phyloP scores from a whole-genome alignment of 2,329 filamentous ascomycete species.

The Epichloe baconii region DNA sequence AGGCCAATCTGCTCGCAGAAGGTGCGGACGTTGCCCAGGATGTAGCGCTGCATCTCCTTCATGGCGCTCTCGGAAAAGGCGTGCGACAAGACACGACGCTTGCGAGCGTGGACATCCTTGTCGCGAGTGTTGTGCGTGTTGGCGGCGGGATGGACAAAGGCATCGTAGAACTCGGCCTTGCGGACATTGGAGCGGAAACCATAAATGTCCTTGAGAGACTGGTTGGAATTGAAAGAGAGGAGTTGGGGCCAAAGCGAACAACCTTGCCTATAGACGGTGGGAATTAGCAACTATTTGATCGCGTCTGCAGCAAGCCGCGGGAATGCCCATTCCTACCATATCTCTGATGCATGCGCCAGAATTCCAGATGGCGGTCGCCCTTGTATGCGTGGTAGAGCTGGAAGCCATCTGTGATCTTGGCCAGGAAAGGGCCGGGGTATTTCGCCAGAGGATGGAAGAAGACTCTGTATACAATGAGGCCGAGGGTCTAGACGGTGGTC shows the following conservation, averaged over 20 bases:
- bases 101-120: slow-evolving; percentile 54
- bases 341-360: slow-evolving; percentile 55
- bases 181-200: slow-evolving; percentile 49
- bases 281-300: background rate
- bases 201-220: slow-evolving; percentile 54
- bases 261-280: slow-evolving; percentile 31
- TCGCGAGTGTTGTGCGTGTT: slow-evolving; percentile 64
- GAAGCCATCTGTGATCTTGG: slow-evolving; percentile 50
- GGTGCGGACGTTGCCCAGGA: slow-evolving; percentile 51
- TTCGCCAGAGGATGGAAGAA: slow-evolving; percentile 52
- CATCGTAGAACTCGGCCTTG: slow-evolving; percentile 62
- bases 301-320: no score
- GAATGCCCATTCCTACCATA: slow-evolving; percentile 39
- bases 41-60: slow-evolving; percentile 55
- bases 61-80: slow-evolving; percentile 56
- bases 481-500: slow-evolving; percentile 18
- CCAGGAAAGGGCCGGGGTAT: slow-evolving; percentile 51
- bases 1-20: slow-evolving; percentile 47
- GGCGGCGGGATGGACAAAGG: slow-evolving; percentile 55
- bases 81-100: slow-evolving; percentile 58
- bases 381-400: slow-evolving; percentile 63
- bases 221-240: slow-evolving; percentile 64
- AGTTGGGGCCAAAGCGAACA: slow-evolving; percentile 70
- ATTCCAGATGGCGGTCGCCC: slow-evolving; percentile 61
- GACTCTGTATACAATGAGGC: slow-evolving; percentile 40